phyloP scores from a whole-genome alignment of 2,329 filamentous ascomycete genomes.

The Salinomyces thailandicus region DNA sequence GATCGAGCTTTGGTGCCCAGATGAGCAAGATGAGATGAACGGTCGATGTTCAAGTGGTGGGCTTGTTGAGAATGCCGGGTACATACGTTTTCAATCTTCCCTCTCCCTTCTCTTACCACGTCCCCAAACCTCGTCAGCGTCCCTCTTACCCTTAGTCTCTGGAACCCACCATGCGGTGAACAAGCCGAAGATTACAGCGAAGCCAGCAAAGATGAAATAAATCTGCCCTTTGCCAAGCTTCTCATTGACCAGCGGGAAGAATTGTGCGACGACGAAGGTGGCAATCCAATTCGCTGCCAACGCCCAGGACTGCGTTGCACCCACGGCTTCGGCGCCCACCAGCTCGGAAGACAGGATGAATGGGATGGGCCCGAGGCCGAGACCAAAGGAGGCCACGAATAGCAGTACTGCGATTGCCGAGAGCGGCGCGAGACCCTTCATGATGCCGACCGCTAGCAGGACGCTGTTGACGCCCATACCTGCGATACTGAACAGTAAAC shows the following conservation, averaged over 20 bases:
- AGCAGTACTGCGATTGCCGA: slow-evolving; percentile 71
- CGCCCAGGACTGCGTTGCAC: slow-evolving; percentile 81
- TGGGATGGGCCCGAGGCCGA: slow-evolving; percentile 85
- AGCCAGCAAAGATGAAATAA: slow-evolving; percentile 78
- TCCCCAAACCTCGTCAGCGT: slow-evolving; percentile 86
- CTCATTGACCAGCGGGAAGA: slow-evolving; percentile 80
- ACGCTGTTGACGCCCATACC: slow-evolving; percentile 77
- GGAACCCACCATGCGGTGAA: slow-evolving; percentile 68
- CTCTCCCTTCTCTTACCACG: slow-evolving; percentile 33
- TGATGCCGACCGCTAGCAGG: slow-evolving; percentile 69
- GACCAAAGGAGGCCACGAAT: slow-evolving; percentile 82
- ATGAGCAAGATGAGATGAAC: too few species aligned
- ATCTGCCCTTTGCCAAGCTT: slow-evolving; percentile 71
- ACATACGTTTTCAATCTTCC: background rate
- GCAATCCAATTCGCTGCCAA: slow-evolving; percentile 80
- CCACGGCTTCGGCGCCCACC: slow-evolving; percentile 80
- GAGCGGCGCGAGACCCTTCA: slow-evolving; percentile 58
- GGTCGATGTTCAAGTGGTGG: too few species aligned
- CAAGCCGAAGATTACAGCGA: slow-evolving; percentile 56
- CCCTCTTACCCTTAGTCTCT: slow-evolving; percentile 77
- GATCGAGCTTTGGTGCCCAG: too few species aligned
- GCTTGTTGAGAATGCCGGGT: too few species aligned
- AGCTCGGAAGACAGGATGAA: slow-evolving; percentile 91
- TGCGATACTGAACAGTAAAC: slow-evolving; percentile 68
- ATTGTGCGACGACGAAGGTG: slow-evolving; percentile 86